Conservation (phyloP, 495 filamentous ascomycete species). For the Lasiosphaeria miniovina region DNA sequence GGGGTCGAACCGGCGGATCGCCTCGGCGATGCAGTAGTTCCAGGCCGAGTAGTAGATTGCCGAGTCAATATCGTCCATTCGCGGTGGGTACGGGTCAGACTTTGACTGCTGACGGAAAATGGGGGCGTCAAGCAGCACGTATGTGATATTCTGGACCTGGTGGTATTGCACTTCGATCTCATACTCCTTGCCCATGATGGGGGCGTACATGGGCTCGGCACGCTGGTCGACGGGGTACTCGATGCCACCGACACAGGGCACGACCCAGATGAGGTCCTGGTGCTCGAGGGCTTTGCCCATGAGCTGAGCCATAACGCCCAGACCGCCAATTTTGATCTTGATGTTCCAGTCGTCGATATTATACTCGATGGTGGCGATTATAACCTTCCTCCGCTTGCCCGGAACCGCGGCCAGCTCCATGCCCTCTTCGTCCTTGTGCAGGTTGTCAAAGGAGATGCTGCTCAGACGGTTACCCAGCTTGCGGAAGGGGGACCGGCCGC, state of each 20-base stretch:
- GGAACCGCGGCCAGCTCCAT: conserved; percentile 34
- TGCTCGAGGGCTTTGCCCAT: conserved; percentile 69
- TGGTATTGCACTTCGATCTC: conserved; percentile 65
- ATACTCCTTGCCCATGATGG: conserved; percentile 59
- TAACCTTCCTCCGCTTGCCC: conserved; percentile 42
- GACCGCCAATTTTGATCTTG: conserved; percentile 68
- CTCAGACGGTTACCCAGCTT: conserved; percentile 23
- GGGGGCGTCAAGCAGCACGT: conserved; percentile 65
- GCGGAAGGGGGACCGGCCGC: conserved; percentile 24
- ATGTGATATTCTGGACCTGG: conserved; percentile 63
- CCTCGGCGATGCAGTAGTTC: conserved; percentile 66
- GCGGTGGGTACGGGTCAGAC: conserved; percentile 61
- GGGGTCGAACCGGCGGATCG: conserved; percentile 55
- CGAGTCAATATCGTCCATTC: conserved; percentile 69
- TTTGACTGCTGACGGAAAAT: conserved; percentile 64
- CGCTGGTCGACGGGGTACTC: conserved; percentile 64
- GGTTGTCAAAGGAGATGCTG: conserved; percentile 22
- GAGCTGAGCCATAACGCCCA: conserved; percentile 66
- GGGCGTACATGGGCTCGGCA: conserved; percentile 59
- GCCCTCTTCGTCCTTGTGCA: conserved; percentile 55
- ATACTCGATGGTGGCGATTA: conserved; percentile 69
- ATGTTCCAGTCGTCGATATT: conserved; percentile 69
- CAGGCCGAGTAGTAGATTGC: conserved; percentile 71
- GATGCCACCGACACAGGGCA: conserved; percentile 67
- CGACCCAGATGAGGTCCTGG: conserved; percentile 68